A percentile compares a stretch with the other conserved stretches of the same genome.
These are phyloP conservation scores for Chrysanthemum seticuspe DNA, from an alignment of 129 eudicot genomes.

Conservation along the genomic window DNA sequence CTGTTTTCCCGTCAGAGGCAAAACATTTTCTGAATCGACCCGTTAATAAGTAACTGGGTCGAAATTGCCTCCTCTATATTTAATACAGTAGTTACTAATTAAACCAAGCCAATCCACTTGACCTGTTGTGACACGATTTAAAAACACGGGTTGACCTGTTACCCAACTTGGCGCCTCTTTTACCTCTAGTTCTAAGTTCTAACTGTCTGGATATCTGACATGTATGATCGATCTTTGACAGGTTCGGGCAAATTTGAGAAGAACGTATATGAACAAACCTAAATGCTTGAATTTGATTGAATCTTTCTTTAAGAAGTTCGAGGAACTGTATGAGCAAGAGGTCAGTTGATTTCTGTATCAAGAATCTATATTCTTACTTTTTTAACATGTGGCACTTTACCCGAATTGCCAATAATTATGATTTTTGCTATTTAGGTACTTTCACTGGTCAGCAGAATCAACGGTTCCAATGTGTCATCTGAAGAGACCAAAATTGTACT, in stretches of 20 bases:
- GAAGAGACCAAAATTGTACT: conserved; percentile 55
- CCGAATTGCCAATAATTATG: not conserved
- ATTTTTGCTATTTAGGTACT: conserved; percentile 50
- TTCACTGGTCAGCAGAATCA: conserved; percentile 45
- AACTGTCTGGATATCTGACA: conserved; percentile 8
- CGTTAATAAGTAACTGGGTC: too few relatives aligned
- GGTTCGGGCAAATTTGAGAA: conserved; percentile 77
- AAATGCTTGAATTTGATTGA: conserved; percentile 54
- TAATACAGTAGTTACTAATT: too few relatives aligned
- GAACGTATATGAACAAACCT: conserved; percentile 48
- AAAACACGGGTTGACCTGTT: too few relatives aligned
- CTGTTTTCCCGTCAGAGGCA: too few relatives aligned
- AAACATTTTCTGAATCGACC: too few relatives aligned
- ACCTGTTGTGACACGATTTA: too few relatives aligned
- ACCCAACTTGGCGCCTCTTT: conserved; percentile 1
- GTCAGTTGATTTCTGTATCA: conserved; percentile 36
- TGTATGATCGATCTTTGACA: conserved; percentile 35
- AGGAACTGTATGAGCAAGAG: conserved; percentile 72
- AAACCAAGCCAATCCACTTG: too few relatives aligned
- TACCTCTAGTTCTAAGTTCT: not conserved
- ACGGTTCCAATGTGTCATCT: conserved; percentile 15
- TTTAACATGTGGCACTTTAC: not conserved
- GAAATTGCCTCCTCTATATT: too few relatives aligned
- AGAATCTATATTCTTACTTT: not conserved
- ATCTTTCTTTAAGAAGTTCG: conserved; percentile 50